Evolutionary conservation across 345 rosid species (phyloP), one percentile per base, ranked within the genome.

Genomic region (Arabidopsis arenosa): DNA sequence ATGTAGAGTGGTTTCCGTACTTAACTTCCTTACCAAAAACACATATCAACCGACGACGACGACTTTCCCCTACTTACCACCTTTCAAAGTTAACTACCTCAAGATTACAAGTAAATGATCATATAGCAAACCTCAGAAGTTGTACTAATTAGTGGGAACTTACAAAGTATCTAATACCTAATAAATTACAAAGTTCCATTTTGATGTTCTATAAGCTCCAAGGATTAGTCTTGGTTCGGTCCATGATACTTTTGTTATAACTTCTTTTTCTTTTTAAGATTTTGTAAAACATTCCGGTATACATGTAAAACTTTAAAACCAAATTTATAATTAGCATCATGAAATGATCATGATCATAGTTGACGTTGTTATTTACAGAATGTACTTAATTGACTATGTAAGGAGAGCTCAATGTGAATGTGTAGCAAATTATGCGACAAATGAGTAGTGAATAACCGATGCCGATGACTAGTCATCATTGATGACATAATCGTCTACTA

Each of bases 1-100:
- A 45, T 55, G 60, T 23, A 44, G 11, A 70, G 76, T 70, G 17
- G 66, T 70, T 76, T 76, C 75, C 75, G 75, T 70, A 76, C 80
- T 76, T 70, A 70, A 70, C 61, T 55, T 64, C 72, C 69, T 55
- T 63, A 45, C 66, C 76, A 70, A 72, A 70, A 49, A 68, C 63
- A 41, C 39, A 59, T 40, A 68, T 67, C 61, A 75, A 67, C 47
- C 67, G 53, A 51, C 73, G 45, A 75, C 79, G 44, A 75, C 54
- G 68, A 58, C 73, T 40, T 75, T 28, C 53, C 40, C 61, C 66
- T 40, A 54, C 30, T 9, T 32, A 51, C 61, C 35, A 67, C 53
- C 28, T 61, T 68, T 53, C 57, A 68, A 53, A 52, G 48, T 67
- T 52, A 68, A 68, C 63, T 68, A 52, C 21, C 53, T 66, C 23